Evolutionary conservation across 2,329 filamentous ascomycete genomes (phyloP).

Genomic region (Apiospora pterosperma): DNA sequence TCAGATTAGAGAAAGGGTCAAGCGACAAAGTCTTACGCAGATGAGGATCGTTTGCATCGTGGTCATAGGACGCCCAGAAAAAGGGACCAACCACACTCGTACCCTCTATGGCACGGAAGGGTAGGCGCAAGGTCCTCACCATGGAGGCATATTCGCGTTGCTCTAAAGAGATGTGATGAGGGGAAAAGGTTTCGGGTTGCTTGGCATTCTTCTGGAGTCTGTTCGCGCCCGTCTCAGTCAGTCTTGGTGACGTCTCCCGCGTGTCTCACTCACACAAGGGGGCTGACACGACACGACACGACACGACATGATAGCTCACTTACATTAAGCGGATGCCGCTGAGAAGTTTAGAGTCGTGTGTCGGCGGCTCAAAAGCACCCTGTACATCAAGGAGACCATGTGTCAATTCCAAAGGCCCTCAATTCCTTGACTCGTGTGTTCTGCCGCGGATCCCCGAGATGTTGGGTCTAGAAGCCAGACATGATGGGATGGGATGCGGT

Average conservation of each 20-base stretch:
- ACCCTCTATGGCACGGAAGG: slow-evolving; percentile 56
- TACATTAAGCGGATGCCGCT: slow-evolving; percentile 55
- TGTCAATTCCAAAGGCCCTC: not conserved
- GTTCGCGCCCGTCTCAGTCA: not conserved
- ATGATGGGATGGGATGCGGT: not conserved
- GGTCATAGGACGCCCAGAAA: slow-evolving; percentile 58
- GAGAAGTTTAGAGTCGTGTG: slow-evolving; percentile 39
- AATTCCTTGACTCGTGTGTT: not conserved
- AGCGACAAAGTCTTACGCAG: slow-evolving; percentile 41
- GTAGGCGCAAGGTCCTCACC: slow-evolving; percentile 51
- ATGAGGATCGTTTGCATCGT: slow-evolving; percentile 53
- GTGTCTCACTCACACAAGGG: not conserved
- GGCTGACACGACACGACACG: not conserved
- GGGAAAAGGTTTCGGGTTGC: slow-evolving; percentile 55
- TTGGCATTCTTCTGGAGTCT: slow-evolving; percentile 56
- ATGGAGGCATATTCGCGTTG: slow-evolving; percentile 51
- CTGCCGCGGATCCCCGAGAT: not conserved
- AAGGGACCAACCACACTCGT: slow-evolving; percentile 59
- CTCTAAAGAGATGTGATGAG: slow-evolving; percentile 50
- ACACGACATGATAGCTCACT: slow-evolving; percentile 23
- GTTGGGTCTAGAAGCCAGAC: not conserved
- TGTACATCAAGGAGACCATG: slow-evolving; percentile 19
- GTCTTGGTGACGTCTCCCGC: not conserved
- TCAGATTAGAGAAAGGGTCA: not conserved
- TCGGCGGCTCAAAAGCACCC: slow-evolving; percentile 51